Evolutionary conservation across 2,329 filamentous ascomycete genomes (phyloP).

Genomic region (Dactylellina drechsleri): DNA sequence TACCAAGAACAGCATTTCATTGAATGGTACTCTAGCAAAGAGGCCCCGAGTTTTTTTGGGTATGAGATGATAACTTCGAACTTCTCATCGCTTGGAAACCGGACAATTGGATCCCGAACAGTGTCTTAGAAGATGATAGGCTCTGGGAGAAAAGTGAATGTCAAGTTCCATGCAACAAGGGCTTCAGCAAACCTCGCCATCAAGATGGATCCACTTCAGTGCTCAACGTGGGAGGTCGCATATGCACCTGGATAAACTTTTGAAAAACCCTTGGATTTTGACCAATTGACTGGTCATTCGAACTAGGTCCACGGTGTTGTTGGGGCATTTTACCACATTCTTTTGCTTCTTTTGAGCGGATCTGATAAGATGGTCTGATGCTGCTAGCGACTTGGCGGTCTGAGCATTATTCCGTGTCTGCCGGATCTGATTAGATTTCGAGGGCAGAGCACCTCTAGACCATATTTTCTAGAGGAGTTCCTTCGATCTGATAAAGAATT

Average conservation of each 20-base stretch:
- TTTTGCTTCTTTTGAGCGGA: conserved; percentile 43
- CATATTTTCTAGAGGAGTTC: conserved; percentile 53
- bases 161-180: conserved; percentile 15
- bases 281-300: conserved; percentile 5
- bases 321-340: conserved; percentile 15
- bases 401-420: conserved; percentile 54
- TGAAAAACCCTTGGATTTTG: conserved; percentile 27
- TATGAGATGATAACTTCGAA: conserved; percentile 19
- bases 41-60: conserved; percentile 14
- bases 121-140: too few relatives aligned
- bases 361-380: conserved; percentile 54
- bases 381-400: conserved; percentile 46
- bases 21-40: too few relatives aligned
- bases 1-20: too few relatives aligned
- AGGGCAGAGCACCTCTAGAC: conserved; percentile 28
- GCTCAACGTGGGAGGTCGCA: conserved; percentile 51
- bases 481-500: conserved; percentile 49
- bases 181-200: conserved; percentile 20
- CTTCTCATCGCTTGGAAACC: conserved; percentile 7
- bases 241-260: conserved; percentile 15
- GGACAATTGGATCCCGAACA: conserved; percentile 26
- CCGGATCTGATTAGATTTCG: conserved; percentile 55
- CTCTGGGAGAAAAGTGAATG: conserved; percentile 18
- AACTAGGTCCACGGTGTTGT: conserved; percentile 27
- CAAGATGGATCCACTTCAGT: conserved; percentile 13